phyloP scores from a whole-genome alignment of 805 yeast species.

The Saturnispora hagleri region DNA sequence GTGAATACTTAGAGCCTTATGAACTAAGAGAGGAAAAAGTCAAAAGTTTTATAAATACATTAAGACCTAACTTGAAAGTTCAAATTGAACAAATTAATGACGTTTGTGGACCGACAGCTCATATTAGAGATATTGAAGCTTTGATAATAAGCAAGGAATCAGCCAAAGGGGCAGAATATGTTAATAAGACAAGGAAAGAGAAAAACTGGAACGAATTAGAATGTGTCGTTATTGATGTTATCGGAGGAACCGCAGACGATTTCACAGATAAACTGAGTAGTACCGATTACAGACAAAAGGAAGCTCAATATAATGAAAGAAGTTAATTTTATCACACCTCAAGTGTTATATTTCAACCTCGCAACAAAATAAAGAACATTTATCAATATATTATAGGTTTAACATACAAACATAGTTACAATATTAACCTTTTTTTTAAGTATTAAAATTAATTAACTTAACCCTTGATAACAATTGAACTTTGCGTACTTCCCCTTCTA shows the following conservation, averaged over 20 bases:
- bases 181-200: conserved; percentile 56
- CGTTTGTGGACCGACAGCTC: conserved; percentile 90
- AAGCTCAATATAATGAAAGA: conserved; percentile 15
- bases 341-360: background rate
- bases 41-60: conserved; percentile 36
- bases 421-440: background rate
- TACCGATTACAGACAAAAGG: conserved; percentile 56
- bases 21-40: conserved; percentile 42
- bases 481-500: conserved; percentile 42
- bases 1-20: conserved; percentile 53
- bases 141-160: conserved; percentile 80
- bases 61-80: conserved; percentile 38
- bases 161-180: conserved; percentile 56
- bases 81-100: conserved; percentile 64
- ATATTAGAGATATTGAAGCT: conserved; percentile 62
- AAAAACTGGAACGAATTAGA: conserved; percentile 45
- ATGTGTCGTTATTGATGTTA: conserved; percentile 48
- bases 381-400: background rate
- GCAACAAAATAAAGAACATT: background rate
- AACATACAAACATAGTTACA: background rate
- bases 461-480: conserved; percentile 50
- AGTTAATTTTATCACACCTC: background rate
- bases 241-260: conserved; percentile 44
- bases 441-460: conserved; percentile 6
- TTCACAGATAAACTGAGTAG: conserved; percentile 78